Base-by-base conservation (phyloP, 75 land plant species). In the Cupressus sempervirens region DNA sequence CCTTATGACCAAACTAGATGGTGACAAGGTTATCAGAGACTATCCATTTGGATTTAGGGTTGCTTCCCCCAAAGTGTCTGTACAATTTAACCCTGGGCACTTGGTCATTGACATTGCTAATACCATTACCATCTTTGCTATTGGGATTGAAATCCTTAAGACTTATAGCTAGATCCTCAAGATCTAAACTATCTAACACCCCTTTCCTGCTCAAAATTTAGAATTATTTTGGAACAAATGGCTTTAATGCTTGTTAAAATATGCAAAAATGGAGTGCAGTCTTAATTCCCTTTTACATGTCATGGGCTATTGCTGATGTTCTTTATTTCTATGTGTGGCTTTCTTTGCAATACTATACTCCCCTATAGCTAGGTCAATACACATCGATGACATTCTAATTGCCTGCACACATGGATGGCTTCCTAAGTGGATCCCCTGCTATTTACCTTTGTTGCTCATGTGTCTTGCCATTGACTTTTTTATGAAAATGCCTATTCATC, bases 21-120 rank as follows among this genome's bases (percentile, higher is more conserved):
- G 85, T 46, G 26, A 90, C 87, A 81, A 85, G 84, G 83, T 95
- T 98, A 50, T 93, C 96, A 45, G 95, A 90, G 20, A 85, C 40
- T 45, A 93, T 85, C 99, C 99, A 98, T 40, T 92, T 90, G 40
- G 96, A 93, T 36, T 85, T 86, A n/a, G 92, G 87, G 15, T 94
- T 90, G 84, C 87, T 90, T 1, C 95, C 96, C 12, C 93, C 95
- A 72, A 91, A 72, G 84, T 94, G 90, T 8, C 90, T 86, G 87
- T 93, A 98, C 38, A 98, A 90, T 89, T 96, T 98, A 32, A 90
- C 96, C 79, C 86, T 52, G 84, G 56, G 81, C n/a, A 30, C 82
- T 20, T 81, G 43, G 68, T 58, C 83, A 3, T 67, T 34, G 35
- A 35, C 36, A 16, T 54, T 54, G 18, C 43, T n/a, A 4, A 50